Evolutionary conservation across 768 basidiomycete species (phyloP).

Genomic region (Strobilomyces echinocephalus): DNA sequence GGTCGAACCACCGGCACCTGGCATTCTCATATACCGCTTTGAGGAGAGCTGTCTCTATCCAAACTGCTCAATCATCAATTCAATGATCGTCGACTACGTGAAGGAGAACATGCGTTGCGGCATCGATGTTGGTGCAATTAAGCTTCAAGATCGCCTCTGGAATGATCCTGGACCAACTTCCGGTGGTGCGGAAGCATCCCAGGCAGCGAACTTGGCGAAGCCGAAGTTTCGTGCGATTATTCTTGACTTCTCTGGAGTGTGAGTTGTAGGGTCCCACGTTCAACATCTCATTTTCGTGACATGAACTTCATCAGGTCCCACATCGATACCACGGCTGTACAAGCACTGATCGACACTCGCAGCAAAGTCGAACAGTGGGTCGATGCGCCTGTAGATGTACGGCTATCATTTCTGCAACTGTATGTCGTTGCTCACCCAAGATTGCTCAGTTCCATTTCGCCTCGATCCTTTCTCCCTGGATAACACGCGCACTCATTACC

Average conservation of each 20-base stretch:
- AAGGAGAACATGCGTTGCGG: no score
- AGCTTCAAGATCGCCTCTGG: no score
- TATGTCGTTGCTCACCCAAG: background rate
- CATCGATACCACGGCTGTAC: conserved; percentile 88
- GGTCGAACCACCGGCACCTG: conserved; percentile 75
- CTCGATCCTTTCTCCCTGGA: conserved; percentile 89
- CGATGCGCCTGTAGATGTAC: conserved; percentile 66
- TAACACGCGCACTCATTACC: conserved; percentile 79
- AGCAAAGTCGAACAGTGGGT: conserved; percentile 83
- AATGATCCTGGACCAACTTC: conserved; percentile 80
- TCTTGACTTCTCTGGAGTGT: conserved; percentile 85
- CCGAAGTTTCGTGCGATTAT: conserved; percentile 82
- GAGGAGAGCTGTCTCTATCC: conserved; percentile 90
- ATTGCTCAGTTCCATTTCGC: conserved; percentile 85
- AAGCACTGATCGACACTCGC: conserved; percentile 86
- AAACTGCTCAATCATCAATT: conserved; percentile 59
- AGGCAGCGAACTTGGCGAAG: conserved; percentile 45
- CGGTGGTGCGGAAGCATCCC: conserved; percentile 43
- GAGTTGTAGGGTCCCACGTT: conserved; percentile 5
- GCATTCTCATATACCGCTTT: conserved; percentile 86
- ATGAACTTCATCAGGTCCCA: conserved; percentile 50
- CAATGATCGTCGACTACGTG: no score
- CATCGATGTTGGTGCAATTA: no score
- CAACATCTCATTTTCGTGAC: background rate
- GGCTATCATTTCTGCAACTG: background rate